phyloP scores from a whole-genome alignment of 2,329 filamentous ascomycete genomes.

The Achaetomium macrosporum region DNA sequence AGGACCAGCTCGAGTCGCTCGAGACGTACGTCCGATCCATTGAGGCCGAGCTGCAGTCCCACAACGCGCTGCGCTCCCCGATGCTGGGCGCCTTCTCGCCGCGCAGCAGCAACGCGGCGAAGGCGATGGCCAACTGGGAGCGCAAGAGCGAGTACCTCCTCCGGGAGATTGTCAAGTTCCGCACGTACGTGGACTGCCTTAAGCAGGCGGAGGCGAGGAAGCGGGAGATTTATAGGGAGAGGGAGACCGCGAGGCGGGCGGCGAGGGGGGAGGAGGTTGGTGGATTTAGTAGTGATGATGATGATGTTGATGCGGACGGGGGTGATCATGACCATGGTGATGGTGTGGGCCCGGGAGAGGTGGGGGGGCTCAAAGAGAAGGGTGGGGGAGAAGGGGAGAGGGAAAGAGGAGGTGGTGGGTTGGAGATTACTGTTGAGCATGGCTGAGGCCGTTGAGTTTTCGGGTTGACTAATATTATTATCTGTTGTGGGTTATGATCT shows the following conservation, averaged over 20 bases:
- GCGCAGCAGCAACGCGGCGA: slow-evolving; percentile 70
- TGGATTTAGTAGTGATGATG: not conserved
- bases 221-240: slow-evolving; percentile 62
- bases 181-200: slow-evolving; percentile 87
- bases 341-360: not conserved
- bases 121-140: slow-evolving; percentile 96
- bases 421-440: not conserved
- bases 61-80: slow-evolving; percentile 80
- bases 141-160: slow-evolving; percentile 88
- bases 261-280: slow-evolving; percentile 34
- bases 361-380: not conserved
- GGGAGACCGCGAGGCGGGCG: slow-evolving; percentile 46
- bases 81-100: slow-evolving; percentile 89
- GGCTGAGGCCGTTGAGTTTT: not conserved
- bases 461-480: not conserved
- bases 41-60: slow-evolving; percentile 75
- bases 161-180: slow-evolving; percentile 92
- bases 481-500: not conserved
- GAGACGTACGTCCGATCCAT: slow-evolving; percentile 76
- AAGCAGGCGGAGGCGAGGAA: slow-evolving; percentile 64
- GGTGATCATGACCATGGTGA: not conserved
- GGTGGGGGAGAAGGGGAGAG: not conserved
- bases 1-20: slow-evolving; percentile 72
- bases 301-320: not conserved
- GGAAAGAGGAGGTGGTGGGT: not conserved